Evolutionary conservation across 257 asterid genomes (phyloP).

Genomic region (Solanum corneliomulleri): DNA sequence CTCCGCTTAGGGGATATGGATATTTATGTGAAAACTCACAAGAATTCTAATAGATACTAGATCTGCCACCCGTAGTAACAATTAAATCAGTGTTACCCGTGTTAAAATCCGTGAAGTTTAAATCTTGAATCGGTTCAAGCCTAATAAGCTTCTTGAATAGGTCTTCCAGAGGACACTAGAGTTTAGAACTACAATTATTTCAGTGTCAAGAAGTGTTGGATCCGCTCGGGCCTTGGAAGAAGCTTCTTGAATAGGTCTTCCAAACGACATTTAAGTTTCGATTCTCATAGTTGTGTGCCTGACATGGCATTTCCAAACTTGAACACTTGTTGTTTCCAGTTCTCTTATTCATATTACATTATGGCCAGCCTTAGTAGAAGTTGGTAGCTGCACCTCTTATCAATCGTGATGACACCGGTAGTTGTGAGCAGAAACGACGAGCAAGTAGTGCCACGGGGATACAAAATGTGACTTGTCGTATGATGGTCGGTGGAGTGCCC

Average conservation of each 20-base stretch:
- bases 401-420: background rate
- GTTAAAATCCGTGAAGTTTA: background rate
- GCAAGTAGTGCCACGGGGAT: background rate
- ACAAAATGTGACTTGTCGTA: background rate
- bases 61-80: background rate
- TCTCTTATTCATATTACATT: background rate
- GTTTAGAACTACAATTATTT: background rate
- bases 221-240: background rate
- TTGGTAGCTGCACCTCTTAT: background rate
- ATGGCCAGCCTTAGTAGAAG: background rate
- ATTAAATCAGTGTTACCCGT: background rate
- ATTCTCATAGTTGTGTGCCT: background rate
- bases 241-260: background rate
- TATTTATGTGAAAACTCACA: background rate
- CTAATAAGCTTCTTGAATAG: background rate
- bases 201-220: background rate
- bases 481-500: background rate
- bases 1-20: background rate
- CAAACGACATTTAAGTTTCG: background rate
- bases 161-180: background rate
- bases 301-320: background rate
- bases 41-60: background rate
- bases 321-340: background rate
- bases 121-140: background rate
- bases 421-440: background rate